Evolutionary conservation across 2,329 filamentous ascomycete genomes (phyloP), one percentile per base, ranked within the genome.

Genomic region (Cladophialophora exuberans): DNA sequence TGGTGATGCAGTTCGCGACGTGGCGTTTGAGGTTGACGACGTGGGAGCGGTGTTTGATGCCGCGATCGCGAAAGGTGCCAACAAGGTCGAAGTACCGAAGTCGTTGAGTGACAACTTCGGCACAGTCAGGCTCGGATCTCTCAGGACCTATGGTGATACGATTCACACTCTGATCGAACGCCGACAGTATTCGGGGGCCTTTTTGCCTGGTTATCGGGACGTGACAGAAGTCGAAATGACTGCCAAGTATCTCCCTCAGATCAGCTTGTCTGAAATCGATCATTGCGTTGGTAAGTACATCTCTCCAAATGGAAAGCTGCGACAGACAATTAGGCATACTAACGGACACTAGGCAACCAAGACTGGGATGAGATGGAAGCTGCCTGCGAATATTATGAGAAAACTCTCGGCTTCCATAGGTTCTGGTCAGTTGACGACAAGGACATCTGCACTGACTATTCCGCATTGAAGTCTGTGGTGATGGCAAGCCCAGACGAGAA

Each of bases 401-500:
- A 86, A 60, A 89, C 87, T 60, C 87, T 97, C 23, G 88, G 87
- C 51, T 97, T 97, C 83, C 91, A 96, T 78, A 89, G 92, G 63
- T 97, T 97, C 85, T 97, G 93, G 93, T 90, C 86, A 51, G 92
- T 97, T 55, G 93, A 97, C 72, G 93, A 97, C 79, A 88, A 84
- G 64, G 85, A 95, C 70, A 95, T 97, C 75, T 90, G 85, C 81
- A 96, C 89, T 63, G 91, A 96, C 69, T 97, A 90, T 81, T 91
- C 87, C 1, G 91, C 93, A 7, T 80, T 97, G 43, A 90, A 87
- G 74, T 89, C 84, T 67, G 86, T 97, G 67, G 93, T 97, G 69
- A 96, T 97, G 91, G 84, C 88, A 36, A 90, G 86, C 3, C 84
- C 85, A 57, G 90, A 92, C 76, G 88, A 93, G 54, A 72, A 88